A percentile compares a stretch with the other conserved stretches of the same genome.
Conservation (phyloP, 345 rosid genomes). For the Ceriops decandra region DNA sequence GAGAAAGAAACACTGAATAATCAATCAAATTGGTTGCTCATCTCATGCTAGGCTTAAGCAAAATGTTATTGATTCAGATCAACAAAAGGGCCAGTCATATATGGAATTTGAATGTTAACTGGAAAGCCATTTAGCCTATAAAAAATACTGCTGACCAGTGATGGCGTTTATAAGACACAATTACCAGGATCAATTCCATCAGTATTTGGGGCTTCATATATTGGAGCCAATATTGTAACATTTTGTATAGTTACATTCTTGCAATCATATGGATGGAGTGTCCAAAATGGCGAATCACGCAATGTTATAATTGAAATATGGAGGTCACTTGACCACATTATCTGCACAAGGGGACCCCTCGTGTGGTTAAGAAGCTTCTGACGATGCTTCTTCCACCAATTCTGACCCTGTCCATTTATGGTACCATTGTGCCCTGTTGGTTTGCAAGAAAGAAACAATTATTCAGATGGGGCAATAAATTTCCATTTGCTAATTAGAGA, state of each 20-base stretch:
- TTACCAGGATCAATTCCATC: conserved; percentile 96
- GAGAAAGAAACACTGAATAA: not conserved
- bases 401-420: conserved; percentile 88
- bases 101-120: not conserved
- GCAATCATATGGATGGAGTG: conserved; percentile 94
- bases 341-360: conserved; percentile 90
- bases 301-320: conserved; percentile 67
- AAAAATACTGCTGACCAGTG: not conserved
- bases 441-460: conserved; percentile 5
- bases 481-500: not conserved
- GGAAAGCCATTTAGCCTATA: not conserved
- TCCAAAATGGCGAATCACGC: conserved; percentile 94
- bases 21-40: not conserved
- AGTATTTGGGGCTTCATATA: conserved; percentile 82
- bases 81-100: not conserved
- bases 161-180: conserved; percentile 9
- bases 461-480: not conserved
- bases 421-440: conserved; percentile 86
- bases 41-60: not conserved
- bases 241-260: conserved; percentile 67
- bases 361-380: conserved; percentile 89
- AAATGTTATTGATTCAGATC: not conserved
- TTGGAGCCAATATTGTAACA: conserved; percentile 80
- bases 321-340: conserved; percentile 90
- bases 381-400: conserved; percentile 92